These are phyloP conservation scores for Antitrichia curtipendula DNA, from an alignment of 225 moss, liverwort and hornwort genomes.

Conservation along the genomic window DNA sequence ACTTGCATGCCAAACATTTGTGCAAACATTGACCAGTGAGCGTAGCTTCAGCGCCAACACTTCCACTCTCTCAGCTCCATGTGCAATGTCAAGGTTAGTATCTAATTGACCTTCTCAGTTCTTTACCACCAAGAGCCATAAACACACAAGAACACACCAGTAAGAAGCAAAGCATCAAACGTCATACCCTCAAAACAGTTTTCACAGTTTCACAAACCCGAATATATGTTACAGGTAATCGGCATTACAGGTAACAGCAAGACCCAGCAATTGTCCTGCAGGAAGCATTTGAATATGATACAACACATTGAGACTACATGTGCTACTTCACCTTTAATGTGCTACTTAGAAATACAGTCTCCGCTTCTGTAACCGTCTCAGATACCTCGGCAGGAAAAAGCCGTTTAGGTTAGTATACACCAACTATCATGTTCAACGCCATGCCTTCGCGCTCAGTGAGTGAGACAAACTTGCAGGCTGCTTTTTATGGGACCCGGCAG, in stretches of 20 bases:
- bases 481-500: conserved; percentile 8
- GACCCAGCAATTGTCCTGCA: not conserved
- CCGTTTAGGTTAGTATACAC: not conserved
- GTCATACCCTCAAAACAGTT: not conserved
- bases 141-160: not conserved
- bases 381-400: not conserved
- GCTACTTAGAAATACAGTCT: not conserved
- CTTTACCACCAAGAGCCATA: not conserved
- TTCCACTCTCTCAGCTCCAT: not conserved
- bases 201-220: not conserved
- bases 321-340: not conserved
- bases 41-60: not conserved
- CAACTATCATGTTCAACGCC: conserved; percentile 8
- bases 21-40: not conserved
- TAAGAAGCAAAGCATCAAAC: not conserved
- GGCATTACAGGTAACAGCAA: not conserved
- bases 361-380: not conserved
- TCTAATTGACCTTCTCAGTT: not conserved
- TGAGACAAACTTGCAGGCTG: conserved; percentile 17
- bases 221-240: not conserved
- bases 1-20: not conserved
- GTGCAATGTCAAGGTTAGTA: not conserved
- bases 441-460: conserved; percentile 9
- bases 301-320: not conserved
- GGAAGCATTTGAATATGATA: not conserved